Conservation (phyloP, 179 eudicot genomes). For the Heliamphora pulchella region DNA sequence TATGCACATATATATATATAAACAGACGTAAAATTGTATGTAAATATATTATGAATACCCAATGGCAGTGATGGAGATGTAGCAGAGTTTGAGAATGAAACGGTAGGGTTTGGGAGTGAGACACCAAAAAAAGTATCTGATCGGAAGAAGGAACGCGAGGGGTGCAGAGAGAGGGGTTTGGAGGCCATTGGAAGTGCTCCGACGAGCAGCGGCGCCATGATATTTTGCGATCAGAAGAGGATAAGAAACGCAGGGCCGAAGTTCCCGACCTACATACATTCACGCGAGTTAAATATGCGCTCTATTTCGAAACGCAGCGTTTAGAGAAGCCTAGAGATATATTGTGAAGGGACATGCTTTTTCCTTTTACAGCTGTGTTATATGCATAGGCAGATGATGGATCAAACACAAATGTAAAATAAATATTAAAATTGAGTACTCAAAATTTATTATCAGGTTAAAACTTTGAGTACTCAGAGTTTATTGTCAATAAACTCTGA, state of each 20-base stretch:
- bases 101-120: constrained; percentile 10
- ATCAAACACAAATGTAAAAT: no score
- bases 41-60: constrained; percentile 6
- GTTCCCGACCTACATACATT: neutral
- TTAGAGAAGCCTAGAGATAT: neutral
- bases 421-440: no score
- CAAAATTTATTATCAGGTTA: no score
- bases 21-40: no score
- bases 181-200: constrained; percentile 21
- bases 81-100: constrained; percentile 8
- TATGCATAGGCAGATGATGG: no score
- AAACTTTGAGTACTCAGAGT: no score
- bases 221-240: neutral
- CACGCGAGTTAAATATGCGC: neutral
- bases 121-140: constrained; percentile 22
- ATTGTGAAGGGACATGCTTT: no score
- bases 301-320: neutral
- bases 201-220: constrained; percentile 16
- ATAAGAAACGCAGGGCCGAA: constrained; percentile 4
- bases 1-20: neutral
- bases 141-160: constrained; percentile 24
- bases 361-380: no score
- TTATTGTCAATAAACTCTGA: no score
- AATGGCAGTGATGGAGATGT: constrained; percentile 11
- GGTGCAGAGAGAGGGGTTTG: constrained; percentile 18